A percentile compares a stretch with the other conserved stretches of the same genome.
Conservation (phyloP, 148 eudicot genomes). For the Rhododendron simsii region DNA sequence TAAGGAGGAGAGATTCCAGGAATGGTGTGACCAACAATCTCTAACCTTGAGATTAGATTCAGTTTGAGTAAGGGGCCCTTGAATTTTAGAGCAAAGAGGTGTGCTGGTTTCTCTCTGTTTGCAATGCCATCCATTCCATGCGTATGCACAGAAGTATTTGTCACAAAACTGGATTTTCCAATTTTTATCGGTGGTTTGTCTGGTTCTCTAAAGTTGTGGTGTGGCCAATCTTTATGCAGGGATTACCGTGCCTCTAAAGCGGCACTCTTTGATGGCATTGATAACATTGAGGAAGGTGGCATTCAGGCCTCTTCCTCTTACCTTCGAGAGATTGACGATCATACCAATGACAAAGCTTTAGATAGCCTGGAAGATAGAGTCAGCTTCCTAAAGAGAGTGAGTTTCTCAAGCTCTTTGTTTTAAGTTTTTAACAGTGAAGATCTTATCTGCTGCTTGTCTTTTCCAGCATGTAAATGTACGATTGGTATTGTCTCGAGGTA, state of each 20-base stretch:
- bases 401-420: conserved; percentile 8
- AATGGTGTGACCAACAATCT: too few species aligned
- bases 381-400: conserved; percentile 71
- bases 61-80: too few species aligned
- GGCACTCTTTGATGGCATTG: conserved; percentile 53
- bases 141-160: not conserved
- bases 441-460: not conserved
- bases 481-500: not conserved
- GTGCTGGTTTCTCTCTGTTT: not conserved
- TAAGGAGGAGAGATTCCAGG: too few species aligned
- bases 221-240: conserved; percentile 31
- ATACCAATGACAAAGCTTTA: conserved; percentile 62
- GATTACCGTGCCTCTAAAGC: conserved; percentile 60
- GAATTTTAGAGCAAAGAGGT: too few species aligned
- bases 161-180: not conserved
- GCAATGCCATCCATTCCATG: not conserved
- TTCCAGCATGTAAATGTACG: not conserved
- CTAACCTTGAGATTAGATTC: too few species aligned
- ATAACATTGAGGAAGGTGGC: conserved; percentile 81
- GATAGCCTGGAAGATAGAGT: conserved; percentile 73
- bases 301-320: conserved; percentile 63
- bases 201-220: not conserved
- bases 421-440: not conserved
- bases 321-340: conserved; percentile 57
- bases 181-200: not conserved